These are phyloP conservation scores for Primulina eburnea DNA, from an alignment of 257 asterid species.

Conservation along the genomic window DNA sequence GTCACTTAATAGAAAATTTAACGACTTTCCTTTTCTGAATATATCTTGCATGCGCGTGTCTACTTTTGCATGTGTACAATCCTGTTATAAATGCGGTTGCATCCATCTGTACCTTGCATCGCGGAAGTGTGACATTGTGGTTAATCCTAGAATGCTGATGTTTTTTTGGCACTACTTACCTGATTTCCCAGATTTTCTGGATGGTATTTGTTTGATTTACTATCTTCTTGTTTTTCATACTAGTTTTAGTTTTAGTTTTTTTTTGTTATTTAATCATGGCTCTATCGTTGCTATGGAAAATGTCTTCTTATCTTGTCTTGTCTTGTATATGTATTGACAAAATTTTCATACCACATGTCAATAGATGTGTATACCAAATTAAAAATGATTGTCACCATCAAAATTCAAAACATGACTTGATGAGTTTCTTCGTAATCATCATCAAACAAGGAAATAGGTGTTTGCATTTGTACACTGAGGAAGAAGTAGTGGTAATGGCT, in stretches of 20 bases:
- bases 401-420: background rate
- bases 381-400: background rate
- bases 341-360: background rate
- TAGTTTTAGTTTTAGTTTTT: background rate
- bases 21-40: constrained; percentile 1
- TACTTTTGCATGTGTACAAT: background rate
- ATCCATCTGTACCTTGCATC: background rate
- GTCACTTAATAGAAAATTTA: constrained; percentile 9
- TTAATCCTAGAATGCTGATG: background rate
- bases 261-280: background rate
- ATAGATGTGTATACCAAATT: background rate
- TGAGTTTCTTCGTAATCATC: background rate
- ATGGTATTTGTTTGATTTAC: background rate
- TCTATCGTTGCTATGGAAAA: background rate
- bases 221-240: background rate
- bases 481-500: background rate
- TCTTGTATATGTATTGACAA: background rate
- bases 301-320: background rate
- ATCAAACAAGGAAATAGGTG: background rate
- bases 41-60: background rate
- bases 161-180: constrained; percentile 10
- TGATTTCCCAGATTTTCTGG: background rate
- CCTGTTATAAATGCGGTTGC: constrained; percentile 6
- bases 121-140: constrained; percentile 6
- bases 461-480: background rate